These are phyloP conservation scores for Nannochloropsis gaditana DNA, from an alignment of 108 stramenopile species.

Conservation along the genomic window DNA sequence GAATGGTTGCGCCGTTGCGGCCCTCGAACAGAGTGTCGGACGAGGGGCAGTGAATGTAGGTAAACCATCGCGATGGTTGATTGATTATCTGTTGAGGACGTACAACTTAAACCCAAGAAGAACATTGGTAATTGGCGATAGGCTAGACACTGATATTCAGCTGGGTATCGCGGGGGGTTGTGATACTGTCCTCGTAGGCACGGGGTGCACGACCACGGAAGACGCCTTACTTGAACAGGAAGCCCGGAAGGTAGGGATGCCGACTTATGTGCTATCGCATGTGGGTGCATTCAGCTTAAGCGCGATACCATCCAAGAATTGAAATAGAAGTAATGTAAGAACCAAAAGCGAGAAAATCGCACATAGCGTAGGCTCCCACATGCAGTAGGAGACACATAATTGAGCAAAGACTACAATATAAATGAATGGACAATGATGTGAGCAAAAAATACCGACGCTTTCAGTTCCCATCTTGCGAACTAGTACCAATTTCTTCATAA, in stretches of 20 bases:
- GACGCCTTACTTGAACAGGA: slow-evolving; percentile 45
- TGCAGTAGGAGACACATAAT: no score
- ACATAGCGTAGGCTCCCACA: no score
- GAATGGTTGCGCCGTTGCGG: slow-evolving; percentile 64
- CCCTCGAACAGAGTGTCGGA: slow-evolving; percentile 61
- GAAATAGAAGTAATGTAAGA: background rate
- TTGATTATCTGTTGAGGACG: slow-evolving; percentile 37
- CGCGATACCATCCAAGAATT: background rate
- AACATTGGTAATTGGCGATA: slow-evolving; percentile 73
- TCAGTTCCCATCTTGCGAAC: no score
- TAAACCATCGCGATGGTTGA: slow-evolving; percentile 62
- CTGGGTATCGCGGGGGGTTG: slow-evolving; percentile 66
- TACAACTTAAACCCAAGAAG: slow-evolving; percentile 53
- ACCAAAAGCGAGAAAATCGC: no score
- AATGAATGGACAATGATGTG: no score
- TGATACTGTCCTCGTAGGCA: slow-evolving; percentile 63
- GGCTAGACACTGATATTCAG: slow-evolving; percentile 76
- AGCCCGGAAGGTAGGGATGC: slow-evolving; percentile 26
- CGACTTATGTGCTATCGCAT: background rate
- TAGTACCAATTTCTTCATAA: no score
- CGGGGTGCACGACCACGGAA: slow-evolving; percentile 63
- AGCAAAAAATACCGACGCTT: no score
- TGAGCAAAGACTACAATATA: no score
- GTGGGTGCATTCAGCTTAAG: background rate
- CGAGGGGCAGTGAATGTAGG: slow-evolving; percentile 64